A percentile compares a stretch with the other conserved stretches of the same genome.
Conservation (phyloP, 768 basidiomycete genomes). For the Kwoniella botswanensis region DNA sequence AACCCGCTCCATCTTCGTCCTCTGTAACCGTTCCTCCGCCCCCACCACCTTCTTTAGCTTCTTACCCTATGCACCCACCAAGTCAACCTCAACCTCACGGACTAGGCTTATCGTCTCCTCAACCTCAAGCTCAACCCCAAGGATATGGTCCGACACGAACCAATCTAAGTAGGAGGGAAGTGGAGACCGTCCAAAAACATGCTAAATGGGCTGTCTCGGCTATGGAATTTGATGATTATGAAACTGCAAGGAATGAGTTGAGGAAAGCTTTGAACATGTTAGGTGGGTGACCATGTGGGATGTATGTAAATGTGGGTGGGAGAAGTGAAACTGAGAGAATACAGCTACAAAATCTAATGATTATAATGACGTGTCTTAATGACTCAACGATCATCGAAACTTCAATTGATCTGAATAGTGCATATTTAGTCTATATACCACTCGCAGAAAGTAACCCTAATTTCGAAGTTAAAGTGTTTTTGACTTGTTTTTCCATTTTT, state of each 20-base stretch:
- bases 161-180: slow-evolving; percentile 58
- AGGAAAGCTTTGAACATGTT: slow-evolving; percentile 68
- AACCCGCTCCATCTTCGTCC: slow-evolving; percentile 33
- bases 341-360: no score
- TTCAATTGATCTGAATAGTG: no score
- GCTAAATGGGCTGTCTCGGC: slow-evolving; percentile 91
- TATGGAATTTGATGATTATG: slow-evolving; percentile 92
- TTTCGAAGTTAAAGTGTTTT: no score
- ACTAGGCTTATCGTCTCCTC: slow-evolving; percentile 37
- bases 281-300: slow-evolving; percentile 35
- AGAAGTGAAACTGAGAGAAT: no score
- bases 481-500: no score
- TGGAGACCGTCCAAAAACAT: slow-evolving; percentile 84
- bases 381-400: no score
- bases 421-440: no score
- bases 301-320: background rate
- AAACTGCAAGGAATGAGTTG: slow-evolving; percentile 83
- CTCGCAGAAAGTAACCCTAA: no score
- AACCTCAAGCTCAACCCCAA: slow-evolving; percentile 15
- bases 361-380: no score
- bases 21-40: slow-evolving; percentile 32
- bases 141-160: slow-evolving; percentile 29
- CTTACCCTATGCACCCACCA: slow-evolving; percentile 38
- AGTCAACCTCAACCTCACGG: slow-evolving; percentile 33
- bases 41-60: slow-evolving; percentile 46